These are phyloP conservation scores for Coemansia sp. DNA, from an alignment of 192 early-diverging fungal species.

Conservation along the genomic window DNA sequence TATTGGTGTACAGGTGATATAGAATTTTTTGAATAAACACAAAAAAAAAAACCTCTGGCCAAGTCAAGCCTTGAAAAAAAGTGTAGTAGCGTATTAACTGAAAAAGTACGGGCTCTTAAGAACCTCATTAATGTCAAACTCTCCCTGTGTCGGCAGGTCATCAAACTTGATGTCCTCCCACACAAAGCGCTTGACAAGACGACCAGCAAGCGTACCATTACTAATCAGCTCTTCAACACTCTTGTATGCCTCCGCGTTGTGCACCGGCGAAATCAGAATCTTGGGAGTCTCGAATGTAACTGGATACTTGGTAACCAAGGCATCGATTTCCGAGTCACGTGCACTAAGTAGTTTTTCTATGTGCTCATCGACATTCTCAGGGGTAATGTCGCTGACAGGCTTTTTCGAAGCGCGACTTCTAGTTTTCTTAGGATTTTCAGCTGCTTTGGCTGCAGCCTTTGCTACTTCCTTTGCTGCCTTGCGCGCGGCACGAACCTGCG, in stretches of 20 bases:
- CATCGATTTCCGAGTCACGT: slow-evolving; percentile 36
- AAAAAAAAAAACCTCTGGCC: too few species aligned
- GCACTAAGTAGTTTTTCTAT: slow-evolving; percentile 16
- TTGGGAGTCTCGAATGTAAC: slow-evolving; percentile 1
- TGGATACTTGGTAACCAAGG: slow-evolving; percentile 24
- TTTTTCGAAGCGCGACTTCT: background rate
- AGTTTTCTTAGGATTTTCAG: slow-evolving; percentile 7
- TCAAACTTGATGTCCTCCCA: slow-evolving; percentile 69
- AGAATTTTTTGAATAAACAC: background rate
- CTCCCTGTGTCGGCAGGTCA: slow-evolving; percentile 75
- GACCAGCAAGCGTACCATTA: slow-evolving; percentile 20
- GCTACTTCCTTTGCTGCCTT: slow-evolving; percentile 3
- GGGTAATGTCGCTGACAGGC: background rate
- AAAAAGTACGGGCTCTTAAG: slow-evolving; percentile 88
- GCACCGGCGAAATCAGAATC: slow-evolving; percentile 10
- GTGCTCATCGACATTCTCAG: background rate
- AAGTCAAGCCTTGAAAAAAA: background rate
- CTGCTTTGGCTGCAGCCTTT: slow-evolving; percentile 7
- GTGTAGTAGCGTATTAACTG: slow-evolving; percentile 53
- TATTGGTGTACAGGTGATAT: background rate
- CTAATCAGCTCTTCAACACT: slow-evolving; percentile 12
- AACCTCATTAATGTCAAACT: slow-evolving; percentile 82
- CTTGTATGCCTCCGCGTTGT: background rate
- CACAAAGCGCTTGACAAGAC: slow-evolving; percentile 19
- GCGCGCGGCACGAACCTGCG: slow-evolving; percentile 4